Percentiles rank a stretch among this genome's conserved stretches.
These are phyloP conservation scores for Coprinopsis sp. DNA, from an alignment of 768 basidiomycete species.

Conservation along the genomic window DNA sequence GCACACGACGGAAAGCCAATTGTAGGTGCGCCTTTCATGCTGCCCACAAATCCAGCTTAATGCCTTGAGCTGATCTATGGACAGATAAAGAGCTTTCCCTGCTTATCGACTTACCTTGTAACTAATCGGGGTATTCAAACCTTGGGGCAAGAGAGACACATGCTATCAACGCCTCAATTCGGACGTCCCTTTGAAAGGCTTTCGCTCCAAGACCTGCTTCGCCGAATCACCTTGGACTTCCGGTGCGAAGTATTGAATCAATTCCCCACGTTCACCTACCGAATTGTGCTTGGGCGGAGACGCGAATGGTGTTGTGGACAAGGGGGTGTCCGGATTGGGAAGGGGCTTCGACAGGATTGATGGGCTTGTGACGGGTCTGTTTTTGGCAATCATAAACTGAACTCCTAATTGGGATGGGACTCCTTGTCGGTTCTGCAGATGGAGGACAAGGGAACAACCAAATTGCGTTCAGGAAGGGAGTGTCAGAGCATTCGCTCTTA, in stretches of 20 bases:
- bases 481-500: constrained; percentile 34
- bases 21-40: no score
- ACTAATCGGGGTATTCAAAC: no score
- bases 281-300: no score
- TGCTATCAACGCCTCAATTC: neutral
- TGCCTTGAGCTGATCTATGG: no score
- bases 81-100: no score
- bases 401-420: constrained; percentile 18
- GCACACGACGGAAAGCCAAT: no score
- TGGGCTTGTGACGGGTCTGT: neutral
- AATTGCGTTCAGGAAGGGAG: constrained; percentile 36
- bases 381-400: constrained; percentile 20
- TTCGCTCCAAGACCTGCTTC: constrained; percentile 9
- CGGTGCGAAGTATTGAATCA: neutral
- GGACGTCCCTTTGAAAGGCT: constrained; percentile 5
- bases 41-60: no score
- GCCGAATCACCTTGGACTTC: constrained; percentile 8
- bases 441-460: constrained; percentile 39
- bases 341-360: constrained; percentile 4
- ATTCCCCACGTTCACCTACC: constrained; percentile 14
- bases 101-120: neutral
- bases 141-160: no score
- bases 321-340: constrained; percentile 31
- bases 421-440: constrained; percentile 12
- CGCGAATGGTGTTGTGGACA: constrained; percentile 25